Evolutionary conservation across 2,329 filamentous ascomycete genomes (phyloP).

Genomic region (Lizonia empirigonia): DNA sequence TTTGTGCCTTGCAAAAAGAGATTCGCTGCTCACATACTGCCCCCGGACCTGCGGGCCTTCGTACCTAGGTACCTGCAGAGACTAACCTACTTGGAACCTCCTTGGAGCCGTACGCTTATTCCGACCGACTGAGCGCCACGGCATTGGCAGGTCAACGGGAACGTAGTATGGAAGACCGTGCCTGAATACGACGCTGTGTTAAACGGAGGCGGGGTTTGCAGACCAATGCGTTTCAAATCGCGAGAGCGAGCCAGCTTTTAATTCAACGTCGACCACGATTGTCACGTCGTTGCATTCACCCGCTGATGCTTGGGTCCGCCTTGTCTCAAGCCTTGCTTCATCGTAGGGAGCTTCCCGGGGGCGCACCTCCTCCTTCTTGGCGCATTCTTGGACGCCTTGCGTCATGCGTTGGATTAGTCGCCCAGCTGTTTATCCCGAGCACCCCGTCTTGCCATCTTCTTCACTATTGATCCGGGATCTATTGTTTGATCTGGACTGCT

Average conservation of each 20-base stretch:
- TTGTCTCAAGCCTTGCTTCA: neutral
- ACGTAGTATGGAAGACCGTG: too few relatives aligned
- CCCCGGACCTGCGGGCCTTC: too few relatives aligned
- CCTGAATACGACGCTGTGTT: neutral
- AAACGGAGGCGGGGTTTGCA: neutral
- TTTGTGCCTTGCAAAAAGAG: too few relatives aligned
- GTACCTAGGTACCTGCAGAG: too few relatives aligned
- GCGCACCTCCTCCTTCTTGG: neutral
- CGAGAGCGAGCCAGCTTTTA: neutral
- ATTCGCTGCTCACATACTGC: too few relatives aligned
- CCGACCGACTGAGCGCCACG: too few relatives aligned
- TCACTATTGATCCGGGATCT: neutral
- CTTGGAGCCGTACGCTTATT: too few relatives aligned
- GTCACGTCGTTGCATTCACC: neutral
- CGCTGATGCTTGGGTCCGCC: neutral
- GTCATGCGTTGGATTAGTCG: neutral
- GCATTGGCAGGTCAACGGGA: too few relatives aligned
- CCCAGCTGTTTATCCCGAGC: neutral
- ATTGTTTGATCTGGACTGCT: neutral
- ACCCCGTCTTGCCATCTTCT: neutral
- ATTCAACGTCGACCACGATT: neutral
- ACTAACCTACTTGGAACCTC: too few relatives aligned
- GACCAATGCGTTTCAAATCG: slow-evolving; percentile 1
- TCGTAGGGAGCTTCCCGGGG: neutral
- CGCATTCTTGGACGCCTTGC: neutral